Evolutionary conservation across 345 rosid genomes (phyloP).

Genomic region (Punica granatum): DNA sequence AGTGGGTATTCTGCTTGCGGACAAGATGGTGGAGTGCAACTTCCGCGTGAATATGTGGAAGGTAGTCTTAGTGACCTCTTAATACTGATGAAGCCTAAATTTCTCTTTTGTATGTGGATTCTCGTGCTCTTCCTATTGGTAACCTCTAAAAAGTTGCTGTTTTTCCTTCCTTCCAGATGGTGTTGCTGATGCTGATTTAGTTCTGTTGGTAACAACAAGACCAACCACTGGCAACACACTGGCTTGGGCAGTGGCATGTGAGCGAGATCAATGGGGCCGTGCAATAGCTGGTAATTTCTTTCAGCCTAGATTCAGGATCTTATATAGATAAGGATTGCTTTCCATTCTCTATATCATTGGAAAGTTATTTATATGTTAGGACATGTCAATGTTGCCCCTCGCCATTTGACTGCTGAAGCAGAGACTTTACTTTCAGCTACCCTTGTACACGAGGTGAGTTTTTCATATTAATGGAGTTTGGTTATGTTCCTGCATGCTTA

Average conservation of each 20-base stretch:
- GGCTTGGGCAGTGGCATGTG: slow-evolving; percentile 99
- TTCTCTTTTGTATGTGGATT: background rate
- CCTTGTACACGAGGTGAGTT: slow-evolving; percentile 83
- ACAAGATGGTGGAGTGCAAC: slow-evolving; percentile 99
- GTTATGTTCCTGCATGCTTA: background rate
- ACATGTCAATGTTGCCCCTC: slow-evolving; percentile 98
- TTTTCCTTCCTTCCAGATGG: slow-evolving; percentile 47
- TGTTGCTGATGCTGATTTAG: slow-evolving; percentile 84
- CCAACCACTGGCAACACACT: slow-evolving; percentile 99
- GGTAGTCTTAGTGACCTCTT: slow-evolving; percentile 32
- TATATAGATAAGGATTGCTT: background rate
- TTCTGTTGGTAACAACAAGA: slow-evolving; percentile 93
- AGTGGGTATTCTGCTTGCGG: slow-evolving; percentile 99
- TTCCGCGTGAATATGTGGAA: slow-evolving; percentile 89
- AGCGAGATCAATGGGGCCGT: slow-evolving; percentile 99
- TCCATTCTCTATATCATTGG: background rate
- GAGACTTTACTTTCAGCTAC: slow-evolving; percentile 96
- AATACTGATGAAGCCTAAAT: slow-evolving; percentile 4
- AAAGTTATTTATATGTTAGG: slow-evolving; percentile 36
- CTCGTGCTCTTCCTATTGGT: background rate
- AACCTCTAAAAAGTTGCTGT: background rate
- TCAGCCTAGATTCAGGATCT: background rate
- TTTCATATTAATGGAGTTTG: slow-evolving; percentile 8
- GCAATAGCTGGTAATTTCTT: slow-evolving; percentile 78
- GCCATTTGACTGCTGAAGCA: slow-evolving; percentile 96